Percentiles rank a stretch among this genome's conserved stretches.
These are phyloP conservation scores for Stereum hirsutum DNA, from an alignment of 1,284 basidiomycete genomes.

Conservation along the genomic window DNA sequence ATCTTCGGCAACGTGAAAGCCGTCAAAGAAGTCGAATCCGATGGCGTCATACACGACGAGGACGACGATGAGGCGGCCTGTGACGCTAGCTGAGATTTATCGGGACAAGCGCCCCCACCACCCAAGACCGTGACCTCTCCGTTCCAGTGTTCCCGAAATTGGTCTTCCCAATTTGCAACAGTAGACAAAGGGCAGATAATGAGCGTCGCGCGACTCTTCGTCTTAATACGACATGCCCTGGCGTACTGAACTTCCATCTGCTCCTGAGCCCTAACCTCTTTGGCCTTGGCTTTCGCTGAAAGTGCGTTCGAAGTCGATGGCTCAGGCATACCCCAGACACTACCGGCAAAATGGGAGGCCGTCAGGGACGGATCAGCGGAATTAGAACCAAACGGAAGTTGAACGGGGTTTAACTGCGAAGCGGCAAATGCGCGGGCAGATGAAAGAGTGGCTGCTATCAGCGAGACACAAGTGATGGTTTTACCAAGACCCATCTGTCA, in stretches of 20 bases:
- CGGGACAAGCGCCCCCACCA: conserved; percentile 40
- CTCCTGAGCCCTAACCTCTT: conserved; percentile 52
- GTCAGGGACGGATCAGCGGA: conserved; percentile 31
- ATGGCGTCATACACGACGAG: conserved; percentile 12
- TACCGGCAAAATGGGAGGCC: conserved; percentile 63
- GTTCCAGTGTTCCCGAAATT: conserved; percentile 93
- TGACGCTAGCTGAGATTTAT: background rate
- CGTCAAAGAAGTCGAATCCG: conserved; percentile 8
- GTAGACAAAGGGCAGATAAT: conserved; percentile 96
- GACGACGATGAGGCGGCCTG: background rate
- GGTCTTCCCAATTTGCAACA: conserved; percentile 98
- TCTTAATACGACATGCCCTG: conserved; percentile 66
- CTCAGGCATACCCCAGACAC: conserved; percentile 76
- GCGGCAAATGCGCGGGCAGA: conserved; percentile 66
- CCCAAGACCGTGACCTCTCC: conserved; percentile 77
- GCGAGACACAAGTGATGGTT: conserved; percentile 88
- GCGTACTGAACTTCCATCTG: conserved; percentile 60
- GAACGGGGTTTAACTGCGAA: conserved; percentile 35
- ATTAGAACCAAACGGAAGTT: conserved; percentile 30
- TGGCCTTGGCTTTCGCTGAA: conserved; percentile 51
- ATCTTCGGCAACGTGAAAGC: background rate
- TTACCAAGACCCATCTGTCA: conserved; percentile 95
- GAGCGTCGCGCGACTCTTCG: conserved; percentile 84
- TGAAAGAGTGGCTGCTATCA: conserved; percentile 79
- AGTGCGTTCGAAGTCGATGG: conserved; percentile 13